Conservation (phyloP, 768 basidiomycete species). For the Phanerochaete carnosa region DNA sequence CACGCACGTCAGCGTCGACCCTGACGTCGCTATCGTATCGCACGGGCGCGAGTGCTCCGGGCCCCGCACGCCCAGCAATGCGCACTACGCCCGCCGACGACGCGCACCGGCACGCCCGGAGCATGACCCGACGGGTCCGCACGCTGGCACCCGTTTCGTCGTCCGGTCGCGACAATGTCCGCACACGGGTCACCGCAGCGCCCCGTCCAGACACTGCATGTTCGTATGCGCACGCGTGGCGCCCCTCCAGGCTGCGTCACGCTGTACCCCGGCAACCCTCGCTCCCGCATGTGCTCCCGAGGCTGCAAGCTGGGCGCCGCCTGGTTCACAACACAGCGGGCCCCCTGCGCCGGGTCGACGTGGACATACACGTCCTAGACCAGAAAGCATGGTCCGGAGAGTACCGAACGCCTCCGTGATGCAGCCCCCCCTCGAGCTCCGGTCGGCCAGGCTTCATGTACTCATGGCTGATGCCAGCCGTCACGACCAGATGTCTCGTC, state of each 20-base stretch:
- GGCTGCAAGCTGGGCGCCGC: background rate
- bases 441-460: background rate
- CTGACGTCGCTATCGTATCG: too few relatives aligned
- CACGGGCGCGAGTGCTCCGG: too few relatives aligned
- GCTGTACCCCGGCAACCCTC: background rate
- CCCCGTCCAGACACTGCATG: too few relatives aligned
- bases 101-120: background rate
- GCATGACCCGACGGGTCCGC: too few relatives aligned
- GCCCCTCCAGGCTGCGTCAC: background rate
- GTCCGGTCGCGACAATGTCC: too few relatives aligned
- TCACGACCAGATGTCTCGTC: background rate
- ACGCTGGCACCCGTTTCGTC: too few relatives aligned
- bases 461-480: background rate
- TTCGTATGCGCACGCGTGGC: too few relatives aligned
- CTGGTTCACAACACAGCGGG: background rate
- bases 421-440: background rate
- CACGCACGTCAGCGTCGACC: too few relatives aligned
- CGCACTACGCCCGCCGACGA: background rate
- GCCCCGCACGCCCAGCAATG: too few relatives aligned
- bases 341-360: background rate
- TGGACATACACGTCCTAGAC: background rate
- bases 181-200: too few relatives aligned
- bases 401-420: background rate
- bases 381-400: background rate
- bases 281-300: background rate